phyloP scores from a whole-genome alignment of 768 basidiomycete species.

The Tulasnella sp. region DNA sequence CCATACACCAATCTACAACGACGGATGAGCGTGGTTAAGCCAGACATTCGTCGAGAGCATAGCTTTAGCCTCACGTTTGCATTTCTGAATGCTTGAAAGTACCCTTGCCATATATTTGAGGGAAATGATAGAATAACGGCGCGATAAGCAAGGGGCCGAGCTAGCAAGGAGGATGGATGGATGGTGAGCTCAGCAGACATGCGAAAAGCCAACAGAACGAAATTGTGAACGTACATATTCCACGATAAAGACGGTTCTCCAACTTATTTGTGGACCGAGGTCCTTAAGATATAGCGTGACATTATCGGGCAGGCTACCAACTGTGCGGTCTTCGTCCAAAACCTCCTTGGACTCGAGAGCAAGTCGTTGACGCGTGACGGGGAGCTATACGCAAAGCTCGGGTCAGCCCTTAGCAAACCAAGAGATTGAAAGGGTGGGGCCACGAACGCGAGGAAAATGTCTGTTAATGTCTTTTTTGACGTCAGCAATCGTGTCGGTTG shows the following conservation, averaged over 20 bases:
- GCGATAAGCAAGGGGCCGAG: slow-evolving; percentile 83
- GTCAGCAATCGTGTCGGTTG: slow-evolving; percentile 52
- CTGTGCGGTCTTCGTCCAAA: slow-evolving; percentile 49
- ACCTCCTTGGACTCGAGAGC: slow-evolving; percentile 52
- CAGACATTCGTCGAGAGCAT: not conserved
- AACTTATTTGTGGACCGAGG: slow-evolving; percentile 80
- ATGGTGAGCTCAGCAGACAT: slow-evolving; percentile 8
- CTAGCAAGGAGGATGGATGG: slow-evolving; percentile 35
- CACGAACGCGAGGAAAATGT: slow-evolving; percentile 45
- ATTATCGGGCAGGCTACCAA: slow-evolving; percentile 39
- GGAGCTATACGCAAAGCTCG: slow-evolving; percentile 45
- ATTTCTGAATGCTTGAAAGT: slow-evolving; percentile 64
- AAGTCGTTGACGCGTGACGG: slow-evolving; percentile 63
- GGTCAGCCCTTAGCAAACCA: not conserved
- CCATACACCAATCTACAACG: slow-evolving; percentile 52
- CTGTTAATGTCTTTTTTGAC: slow-evolving; percentile 58
- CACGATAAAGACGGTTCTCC: slow-evolving; percentile 79
- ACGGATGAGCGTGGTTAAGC: slow-evolving; percentile 18
- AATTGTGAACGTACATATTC: slow-evolving; percentile 72
- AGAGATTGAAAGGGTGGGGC: not conserved
- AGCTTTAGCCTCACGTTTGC: slow-evolving; percentile 50
- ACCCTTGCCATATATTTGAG: slow-evolving; percentile 52
- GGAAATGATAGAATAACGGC: slow-evolving; percentile 70
- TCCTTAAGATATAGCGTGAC: slow-evolving; percentile 77
- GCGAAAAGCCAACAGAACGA: not conserved